Percentiles rank a stretch among this genome's conserved stretches.
phyloP scores from a whole-genome alignment of 2,329 filamentous ascomycete species.

The Fonsecaea pedrosoi region DNA sequence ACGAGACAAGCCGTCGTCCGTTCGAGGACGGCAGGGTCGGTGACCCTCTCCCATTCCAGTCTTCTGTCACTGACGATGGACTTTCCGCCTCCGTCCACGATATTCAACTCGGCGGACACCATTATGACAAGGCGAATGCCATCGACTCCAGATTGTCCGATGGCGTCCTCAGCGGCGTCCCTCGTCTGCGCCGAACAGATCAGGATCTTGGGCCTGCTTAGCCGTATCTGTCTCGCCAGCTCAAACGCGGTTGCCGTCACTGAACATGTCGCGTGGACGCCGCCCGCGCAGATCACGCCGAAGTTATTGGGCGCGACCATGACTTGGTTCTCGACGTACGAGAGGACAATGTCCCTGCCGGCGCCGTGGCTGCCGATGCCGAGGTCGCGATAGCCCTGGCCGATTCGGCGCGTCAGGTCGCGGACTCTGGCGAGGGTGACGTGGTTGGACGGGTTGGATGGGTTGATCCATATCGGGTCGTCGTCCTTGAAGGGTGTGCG shows the following conservation, averaged over 20 bases:
- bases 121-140: constrained; percentile 60
- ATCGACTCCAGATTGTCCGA: constrained; percentile 56
- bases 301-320: constrained; percentile 62
- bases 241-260: constrained; percentile 59
- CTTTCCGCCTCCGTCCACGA: constrained; percentile 36
- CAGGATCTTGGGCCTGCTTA: constrained; percentile 52
- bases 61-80: constrained; percentile 47
- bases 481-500: constrained; percentile 48
- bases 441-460: constrained; percentile 58
- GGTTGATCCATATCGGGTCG: constrained; percentile 63
- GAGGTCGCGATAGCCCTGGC: constrained; percentile 62
- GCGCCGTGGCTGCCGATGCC: constrained; percentile 58
- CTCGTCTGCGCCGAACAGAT: constrained; percentile 58
- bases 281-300: constrained; percentile 64
- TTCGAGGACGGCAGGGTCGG: constrained; percentile 56
- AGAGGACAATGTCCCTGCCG: constrained; percentile 61
- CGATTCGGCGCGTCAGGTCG: constrained; percentile 59
- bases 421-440: constrained; percentile 62
- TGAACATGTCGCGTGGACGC: constrained; percentile 63
- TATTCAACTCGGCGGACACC: constrained; percentile 44
- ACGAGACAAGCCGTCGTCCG: constrained; percentile 67
- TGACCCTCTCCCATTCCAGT: constrained; percentile 62
- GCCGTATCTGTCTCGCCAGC: constrained; percentile 56
- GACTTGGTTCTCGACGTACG: constrained; percentile 64
- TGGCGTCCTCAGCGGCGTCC: constrained; percentile 56